Evolutionary conservation across 306 rosid genomes (phyloP).

Genomic region (Vicia sativa): DNA sequence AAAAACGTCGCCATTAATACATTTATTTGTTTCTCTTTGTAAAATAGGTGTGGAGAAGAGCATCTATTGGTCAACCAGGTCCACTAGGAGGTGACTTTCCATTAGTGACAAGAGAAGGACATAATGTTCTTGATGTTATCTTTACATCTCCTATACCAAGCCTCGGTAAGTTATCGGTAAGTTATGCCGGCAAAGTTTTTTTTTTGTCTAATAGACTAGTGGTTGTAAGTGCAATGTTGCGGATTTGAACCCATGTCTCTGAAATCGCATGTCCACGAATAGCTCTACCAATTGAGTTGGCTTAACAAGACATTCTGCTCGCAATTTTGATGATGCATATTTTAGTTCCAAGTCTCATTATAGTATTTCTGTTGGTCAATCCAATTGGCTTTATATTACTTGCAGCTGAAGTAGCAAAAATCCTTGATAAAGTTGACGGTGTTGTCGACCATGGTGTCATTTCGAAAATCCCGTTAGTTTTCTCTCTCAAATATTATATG

Average conservation of each 20-base stretch:
- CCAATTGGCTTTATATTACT: constrained; percentile 30
- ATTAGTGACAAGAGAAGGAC: constrained; percentile 76
- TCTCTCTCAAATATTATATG: constrained; percentile 29
- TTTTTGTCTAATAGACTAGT: no score
- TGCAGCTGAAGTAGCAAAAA: constrained; percentile 72
- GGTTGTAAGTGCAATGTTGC: no score
- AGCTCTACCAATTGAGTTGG: no score
- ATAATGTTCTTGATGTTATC: constrained; percentile 80
- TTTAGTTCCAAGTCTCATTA: constrained; percentile 10
- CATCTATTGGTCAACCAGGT: constrained; percentile 72
- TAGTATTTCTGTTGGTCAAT: constrained; percentile 3
- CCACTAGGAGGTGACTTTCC: constrained; percentile 85
- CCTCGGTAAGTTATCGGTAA: constrained; percentile 71
- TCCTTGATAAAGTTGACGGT: constrained; percentile 64
- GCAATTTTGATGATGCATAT: neutral
- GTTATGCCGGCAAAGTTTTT: constrained; percentile 19
- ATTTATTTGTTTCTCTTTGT: constrained; percentile 25
- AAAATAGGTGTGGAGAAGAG: constrained; percentile 81
- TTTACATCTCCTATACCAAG: constrained; percentile 83
- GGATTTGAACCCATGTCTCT: no score
- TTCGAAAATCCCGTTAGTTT: constrained; percentile 79
- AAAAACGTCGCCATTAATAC: neutral
- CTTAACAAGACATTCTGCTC: constrained; percentile 11
- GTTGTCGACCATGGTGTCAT: constrained; percentile 75
- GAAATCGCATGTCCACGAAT: no score